Percentiles rank a stretch among this genome's conserved stretches.
Conservation (phyloP, 129 eudicot species). For the Daucus carota region DNA sequence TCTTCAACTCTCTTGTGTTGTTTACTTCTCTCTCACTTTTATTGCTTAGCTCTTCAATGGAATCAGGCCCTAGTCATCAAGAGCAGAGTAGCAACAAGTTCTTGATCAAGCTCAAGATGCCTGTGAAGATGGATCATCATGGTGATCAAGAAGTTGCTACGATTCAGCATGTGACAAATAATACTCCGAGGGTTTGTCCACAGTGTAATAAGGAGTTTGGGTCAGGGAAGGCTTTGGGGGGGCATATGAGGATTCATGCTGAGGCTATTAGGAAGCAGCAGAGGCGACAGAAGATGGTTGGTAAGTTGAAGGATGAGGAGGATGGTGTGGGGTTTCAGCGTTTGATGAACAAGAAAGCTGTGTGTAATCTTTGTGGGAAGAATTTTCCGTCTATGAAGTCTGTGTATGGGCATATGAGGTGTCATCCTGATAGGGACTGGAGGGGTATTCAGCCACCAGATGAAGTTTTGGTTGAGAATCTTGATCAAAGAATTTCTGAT, state of each 20-base stretch:
- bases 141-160: background rate
- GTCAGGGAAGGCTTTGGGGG: conserved; percentile 77
- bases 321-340: background rate
- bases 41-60: background rate
- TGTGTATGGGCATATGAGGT: conserved; percentile 70
- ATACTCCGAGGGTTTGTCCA: conserved; percentile 30
- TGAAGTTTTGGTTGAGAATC: background rate
- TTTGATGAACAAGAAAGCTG: background rate
- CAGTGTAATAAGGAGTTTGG: conserved; percentile 49
- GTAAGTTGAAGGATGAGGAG: background rate
- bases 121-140: background rate
- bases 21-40: background rate
- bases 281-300: background rate
- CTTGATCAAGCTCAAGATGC: background rate
- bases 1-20: background rate
- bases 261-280: conserved; percentile 18
- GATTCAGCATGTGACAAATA: background rate
- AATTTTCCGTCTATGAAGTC: conserved; percentile 54
- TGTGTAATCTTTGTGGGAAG: conserved; percentile 36
- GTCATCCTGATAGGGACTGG: conserved; percentile 67
- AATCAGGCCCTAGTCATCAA: background rate
- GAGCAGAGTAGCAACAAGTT: background rate
- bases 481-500: background rate
- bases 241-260: conserved; percentile 68
- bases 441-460: conserved; percentile 54